These are phyloP conservation scores for Pseudocercospora macadamiae DNA, from an alignment of 2,329 filamentous ascomycete species.

Conservation along the genomic window DNA sequence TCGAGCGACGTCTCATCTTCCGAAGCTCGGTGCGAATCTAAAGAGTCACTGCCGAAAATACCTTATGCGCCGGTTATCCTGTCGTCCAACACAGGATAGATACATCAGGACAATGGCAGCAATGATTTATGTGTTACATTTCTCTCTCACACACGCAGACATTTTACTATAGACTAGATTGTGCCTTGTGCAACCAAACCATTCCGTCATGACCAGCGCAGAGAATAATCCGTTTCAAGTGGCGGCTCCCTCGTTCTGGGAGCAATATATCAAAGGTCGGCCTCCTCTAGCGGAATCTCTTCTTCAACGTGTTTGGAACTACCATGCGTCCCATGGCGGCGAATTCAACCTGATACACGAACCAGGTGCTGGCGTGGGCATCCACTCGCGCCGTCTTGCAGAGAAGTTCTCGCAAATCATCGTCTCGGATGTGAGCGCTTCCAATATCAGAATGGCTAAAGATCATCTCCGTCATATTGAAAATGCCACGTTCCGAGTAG, in stretches of 20 bases:
- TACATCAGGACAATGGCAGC: no score
- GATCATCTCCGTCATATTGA: neutral
- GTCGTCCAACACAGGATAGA: no score
- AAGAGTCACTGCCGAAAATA: neutral
- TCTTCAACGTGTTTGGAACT: conserved; percentile 5
- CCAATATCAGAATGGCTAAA: neutral
- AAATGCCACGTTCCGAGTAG: neutral
- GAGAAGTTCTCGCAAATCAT: conserved; percentile 3
- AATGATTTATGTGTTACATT: no score
- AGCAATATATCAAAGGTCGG: conserved; percentile 8
- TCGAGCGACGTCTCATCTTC: neutral
- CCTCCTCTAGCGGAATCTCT: conserved; percentile 2
- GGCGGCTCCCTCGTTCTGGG: neutral
- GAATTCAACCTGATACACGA: conserved; percentile 8
- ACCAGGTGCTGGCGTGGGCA: conserved; percentile 6
- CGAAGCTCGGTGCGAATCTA: neutral
- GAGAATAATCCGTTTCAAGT: neutral
- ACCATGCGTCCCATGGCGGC: conserved; percentile 9
- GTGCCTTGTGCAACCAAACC: no score
- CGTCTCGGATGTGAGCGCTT: neutral
- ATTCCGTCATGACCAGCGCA: neutral
- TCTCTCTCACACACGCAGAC: no score
- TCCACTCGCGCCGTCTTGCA: conserved; percentile 9
- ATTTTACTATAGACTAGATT: neutral
- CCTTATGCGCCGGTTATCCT: neutral